A percentile compares a stretch with the other conserved stretches of the same genome.
Conservation (phyloP, 140 eudicot species). For the Senecio squalidus region DNA sequence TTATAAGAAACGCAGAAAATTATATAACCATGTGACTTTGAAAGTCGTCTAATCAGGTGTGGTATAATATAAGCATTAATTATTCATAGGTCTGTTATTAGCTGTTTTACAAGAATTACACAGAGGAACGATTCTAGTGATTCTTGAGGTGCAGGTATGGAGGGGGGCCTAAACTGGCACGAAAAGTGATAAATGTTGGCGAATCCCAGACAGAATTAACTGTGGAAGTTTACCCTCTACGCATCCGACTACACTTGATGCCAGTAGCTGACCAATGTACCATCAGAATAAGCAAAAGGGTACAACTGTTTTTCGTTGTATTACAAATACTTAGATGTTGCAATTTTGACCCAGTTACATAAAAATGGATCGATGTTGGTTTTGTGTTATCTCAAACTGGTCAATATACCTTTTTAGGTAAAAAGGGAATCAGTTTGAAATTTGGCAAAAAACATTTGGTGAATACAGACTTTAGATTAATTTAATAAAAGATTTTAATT, state of each 20-base stretch:
- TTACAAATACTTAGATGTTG: no score
- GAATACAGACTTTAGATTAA: no score
- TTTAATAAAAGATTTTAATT: no score
- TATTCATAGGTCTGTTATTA: conserved; percentile 13
- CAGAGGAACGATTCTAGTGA: conserved; percentile 16
- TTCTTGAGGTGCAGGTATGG: conserved; percentile 72
- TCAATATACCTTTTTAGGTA: no score
- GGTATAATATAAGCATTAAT: not conserved
- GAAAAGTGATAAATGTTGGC: conserved; percentile 81
- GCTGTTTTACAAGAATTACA: conserved; percentile 14
- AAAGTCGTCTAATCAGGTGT: not conserved
- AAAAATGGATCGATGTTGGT: no score
- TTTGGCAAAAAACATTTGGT: no score
- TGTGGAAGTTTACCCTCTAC: conserved; percentile 91
- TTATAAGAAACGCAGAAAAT: not conserved
- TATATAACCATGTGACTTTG: not conserved
- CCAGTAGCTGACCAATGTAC: conserved; percentile 69
- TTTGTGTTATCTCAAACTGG: no score
- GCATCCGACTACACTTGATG: conserved; percentile 71
- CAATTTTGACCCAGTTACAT: no score
- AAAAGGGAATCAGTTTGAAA: no score
- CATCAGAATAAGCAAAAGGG: conserved; percentile 92
- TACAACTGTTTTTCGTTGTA: conserved; percentile 15
- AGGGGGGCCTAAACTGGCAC: conserved; percentile 94
- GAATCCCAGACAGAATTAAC: conserved; percentile 78